phyloP scores from a whole-genome alignment of 2,329 filamentous ascomycete species.

The Dendrostoma leiphaemia region DNA sequence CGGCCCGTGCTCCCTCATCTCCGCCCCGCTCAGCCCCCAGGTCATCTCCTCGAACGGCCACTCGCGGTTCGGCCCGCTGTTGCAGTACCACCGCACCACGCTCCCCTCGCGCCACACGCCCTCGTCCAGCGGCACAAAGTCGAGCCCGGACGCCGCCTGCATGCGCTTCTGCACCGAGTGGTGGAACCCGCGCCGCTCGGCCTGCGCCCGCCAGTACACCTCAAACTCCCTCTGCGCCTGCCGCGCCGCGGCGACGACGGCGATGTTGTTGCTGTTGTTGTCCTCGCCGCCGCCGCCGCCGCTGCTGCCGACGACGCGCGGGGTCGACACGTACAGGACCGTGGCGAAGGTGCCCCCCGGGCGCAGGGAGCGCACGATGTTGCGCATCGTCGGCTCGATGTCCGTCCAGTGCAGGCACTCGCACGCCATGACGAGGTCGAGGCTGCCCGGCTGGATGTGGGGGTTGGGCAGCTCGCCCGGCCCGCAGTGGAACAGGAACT shows the following conservation, averaged over 20 bases:
- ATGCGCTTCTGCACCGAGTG: not conserved
- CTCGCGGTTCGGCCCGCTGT: not conserved
- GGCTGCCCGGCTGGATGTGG: not conserved
- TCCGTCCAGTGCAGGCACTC: constrained; percentile 8
- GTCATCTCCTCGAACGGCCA: not conserved
- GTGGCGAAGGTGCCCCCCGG: constrained; percentile 6
- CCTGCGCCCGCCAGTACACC: not conserved
- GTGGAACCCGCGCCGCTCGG: not conserved
- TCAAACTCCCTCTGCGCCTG: not conserved
- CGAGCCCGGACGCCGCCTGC: not conserved
- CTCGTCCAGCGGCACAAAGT: not conserved
- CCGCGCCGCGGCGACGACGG: not conserved
- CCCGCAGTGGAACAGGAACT: not conserved
- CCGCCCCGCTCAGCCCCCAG: not conserved
- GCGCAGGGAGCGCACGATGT: not conserved
- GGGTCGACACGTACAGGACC: not conserved
- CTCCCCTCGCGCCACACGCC: not conserved
- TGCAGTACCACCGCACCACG: not conserved
- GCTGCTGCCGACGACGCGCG: constrained; percentile 1
- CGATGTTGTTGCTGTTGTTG: too few relatives aligned
- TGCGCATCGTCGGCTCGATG: not conserved
- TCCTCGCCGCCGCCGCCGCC: too few relatives aligned
- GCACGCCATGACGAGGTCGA: constrained; percentile 5
- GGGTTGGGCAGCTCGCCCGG: not conserved
- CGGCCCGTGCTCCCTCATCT: not conserved